These are phyloP conservation scores for Rhynchosporium secalis DNA, from an alignment of 2,329 filamentous ascomycete species.

Conservation along the genomic window DNA sequence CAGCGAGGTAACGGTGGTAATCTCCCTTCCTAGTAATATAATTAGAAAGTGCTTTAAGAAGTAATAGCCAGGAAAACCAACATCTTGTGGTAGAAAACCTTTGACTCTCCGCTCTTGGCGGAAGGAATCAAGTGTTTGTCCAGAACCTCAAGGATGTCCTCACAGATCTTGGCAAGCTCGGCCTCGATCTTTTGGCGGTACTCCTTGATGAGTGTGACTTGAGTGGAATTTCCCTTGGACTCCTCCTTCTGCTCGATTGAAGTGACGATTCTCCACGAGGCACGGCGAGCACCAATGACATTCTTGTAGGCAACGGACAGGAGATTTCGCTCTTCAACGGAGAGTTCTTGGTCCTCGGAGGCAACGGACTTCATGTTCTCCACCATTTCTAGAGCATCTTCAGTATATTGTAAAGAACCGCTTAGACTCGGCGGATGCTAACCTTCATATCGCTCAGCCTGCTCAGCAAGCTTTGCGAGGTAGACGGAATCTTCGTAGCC, in stretches of 20 bases:
- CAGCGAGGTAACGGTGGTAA: constrained; percentile 98
- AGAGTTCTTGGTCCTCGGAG: constrained; percentile 78
- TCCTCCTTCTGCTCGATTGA: constrained; percentile 99
- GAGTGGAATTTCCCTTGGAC: constrained; percentile 93
- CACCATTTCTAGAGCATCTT: constrained; percentile 79
- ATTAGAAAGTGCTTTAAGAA: constrained; percentile 14
- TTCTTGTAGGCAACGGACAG: constrained; percentile 99
- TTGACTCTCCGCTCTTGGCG: constrained; percentile 93
- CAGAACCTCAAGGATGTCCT: constrained; percentile 93
- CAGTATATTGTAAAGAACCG: constrained; percentile 20
- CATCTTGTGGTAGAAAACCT: constrained; percentile 99
- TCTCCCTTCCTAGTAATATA: constrained; percentile 81
- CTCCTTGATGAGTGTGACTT: constrained; percentile 91
- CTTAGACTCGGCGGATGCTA: constrained; percentile 43
- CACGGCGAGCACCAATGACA: constrained; percentile 93
- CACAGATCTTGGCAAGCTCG: constrained; percentile 96
- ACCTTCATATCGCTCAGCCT: constrained; percentile 99
- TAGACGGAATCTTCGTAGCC: constrained; percentile 99
- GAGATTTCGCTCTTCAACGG: constrained; percentile 95
- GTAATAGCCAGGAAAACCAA: constrained; percentile 44
- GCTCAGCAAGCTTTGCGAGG: constrained; percentile 99
- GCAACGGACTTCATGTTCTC: constrained; percentile 99
- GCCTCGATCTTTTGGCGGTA: constrained; percentile 98
- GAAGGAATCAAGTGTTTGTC: constrained; percentile 93
- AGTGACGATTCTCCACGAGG: constrained; percentile 97